A percentile compares a stretch with the other conserved stretches of the same genome.
phyloP scores from a whole-genome alignment of 108 stramenopile species.

The Conticribra weissflogii region DNA sequence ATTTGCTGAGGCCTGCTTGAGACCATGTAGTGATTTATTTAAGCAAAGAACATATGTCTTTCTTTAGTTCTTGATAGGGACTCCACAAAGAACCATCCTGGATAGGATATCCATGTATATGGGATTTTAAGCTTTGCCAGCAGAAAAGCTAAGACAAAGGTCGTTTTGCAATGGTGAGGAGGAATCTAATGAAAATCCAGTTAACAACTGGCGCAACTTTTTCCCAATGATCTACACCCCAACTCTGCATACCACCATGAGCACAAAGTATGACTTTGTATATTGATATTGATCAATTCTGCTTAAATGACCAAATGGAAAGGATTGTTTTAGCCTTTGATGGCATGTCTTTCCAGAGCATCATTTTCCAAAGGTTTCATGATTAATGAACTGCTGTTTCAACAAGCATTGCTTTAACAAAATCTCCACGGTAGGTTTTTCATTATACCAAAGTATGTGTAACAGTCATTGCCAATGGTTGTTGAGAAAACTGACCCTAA shows the following conservation, averaged over 20 bases:
- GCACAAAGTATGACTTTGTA: constrained; percentile 30
- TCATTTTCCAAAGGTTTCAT: constrained; percentile 18
- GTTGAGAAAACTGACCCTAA: no score
- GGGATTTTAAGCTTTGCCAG: constrained; percentile 22
- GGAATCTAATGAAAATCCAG: background rate
- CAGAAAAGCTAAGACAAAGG: constrained; percentile 19
- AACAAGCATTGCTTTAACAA: constrained; percentile 18
- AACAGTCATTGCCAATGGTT: background rate
- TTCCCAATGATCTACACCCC: constrained; percentile 47
- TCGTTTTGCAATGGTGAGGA: constrained; percentile 1
- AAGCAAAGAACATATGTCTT: constrained; percentile 7
- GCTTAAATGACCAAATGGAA: no score
- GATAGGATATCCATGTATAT: constrained; percentile 15
- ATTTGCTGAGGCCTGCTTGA: constrained; percentile 26
- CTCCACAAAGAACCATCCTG: background rate
- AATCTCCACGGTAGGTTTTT: background rate
- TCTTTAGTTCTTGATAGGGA: background rate
- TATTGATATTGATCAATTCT: constrained; percentile 12
- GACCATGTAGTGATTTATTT: constrained; percentile 27
- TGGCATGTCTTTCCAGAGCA: background rate
- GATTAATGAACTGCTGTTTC: constrained; percentile 17
- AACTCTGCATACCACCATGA: no score
- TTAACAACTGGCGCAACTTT: constrained; percentile 41
- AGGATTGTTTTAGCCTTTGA: constrained; percentile 5
- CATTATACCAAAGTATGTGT: constrained; percentile 4